Evolutionary conservation across 371 early-diverging fungal genomes (phyloP).

Genomic region (Mucor plumbeus): DNA sequence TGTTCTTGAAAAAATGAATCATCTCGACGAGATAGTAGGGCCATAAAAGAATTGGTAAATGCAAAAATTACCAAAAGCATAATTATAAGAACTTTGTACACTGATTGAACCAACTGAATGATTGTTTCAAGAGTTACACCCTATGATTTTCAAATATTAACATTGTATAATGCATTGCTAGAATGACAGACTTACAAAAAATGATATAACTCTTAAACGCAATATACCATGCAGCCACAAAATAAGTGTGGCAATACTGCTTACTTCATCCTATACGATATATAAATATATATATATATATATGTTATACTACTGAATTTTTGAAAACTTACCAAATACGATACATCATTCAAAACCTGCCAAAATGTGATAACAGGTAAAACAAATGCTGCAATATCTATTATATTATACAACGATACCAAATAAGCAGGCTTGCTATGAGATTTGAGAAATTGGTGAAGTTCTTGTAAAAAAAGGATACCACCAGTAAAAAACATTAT

Average conservation of each 20-base stretch:
- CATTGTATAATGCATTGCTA: not conserved
- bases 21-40: not conserved
- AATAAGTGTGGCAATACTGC: slow-evolving; percentile 5
- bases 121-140: slow-evolving; percentile 18
- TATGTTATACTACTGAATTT: too few species aligned
- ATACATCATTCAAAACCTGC: not conserved
- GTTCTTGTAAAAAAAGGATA: not conserved
- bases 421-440: slow-evolving; percentile 2
- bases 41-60: slow-evolving; percentile 18
- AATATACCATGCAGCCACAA: slow-evolving; percentile 21
- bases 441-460: slow-evolving; percentile 1
- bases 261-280: slow-evolving; percentile 9
- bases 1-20: slow-evolving; percentile 21
- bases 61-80: slow-evolving; percentile 20
- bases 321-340: slow-evolving; percentile 1
- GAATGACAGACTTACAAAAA: slow-evolving; percentile 12
- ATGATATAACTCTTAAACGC: slow-evolving; percentile 7
- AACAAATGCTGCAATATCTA: slow-evolving; percentile 14
- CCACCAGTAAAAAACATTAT: slow-evolving; percentile 12
- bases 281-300: too few species aligned
- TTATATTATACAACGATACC: slow-evolving; percentile 13
- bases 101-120: slow-evolving; percentile 12
- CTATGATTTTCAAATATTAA: not conserved
- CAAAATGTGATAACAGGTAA: slow-evolving; percentile 2
- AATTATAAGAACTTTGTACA: slow-evolving; percentile 9